These are phyloP conservation scores for Phyllosticta capitalensis DNA, from an alignment of 2,329 filamentous ascomycete genomes.

Conservation along the genomic window DNA sequence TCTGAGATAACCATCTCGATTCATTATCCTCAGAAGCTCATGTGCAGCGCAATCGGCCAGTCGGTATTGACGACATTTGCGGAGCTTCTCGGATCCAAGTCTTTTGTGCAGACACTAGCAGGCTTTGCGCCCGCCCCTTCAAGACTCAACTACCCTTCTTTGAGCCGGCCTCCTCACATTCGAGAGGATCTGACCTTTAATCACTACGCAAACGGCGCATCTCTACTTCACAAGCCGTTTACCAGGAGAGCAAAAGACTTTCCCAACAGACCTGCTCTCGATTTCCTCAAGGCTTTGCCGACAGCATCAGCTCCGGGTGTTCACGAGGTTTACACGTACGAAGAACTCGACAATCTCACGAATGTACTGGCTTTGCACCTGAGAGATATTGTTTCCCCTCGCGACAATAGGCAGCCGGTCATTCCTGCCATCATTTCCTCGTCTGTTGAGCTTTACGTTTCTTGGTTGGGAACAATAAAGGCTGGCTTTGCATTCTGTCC, in stretches of 20 bases:
- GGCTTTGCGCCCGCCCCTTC: neutral
- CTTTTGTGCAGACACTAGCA: neutral
- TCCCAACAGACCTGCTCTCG: conserved; percentile 4
- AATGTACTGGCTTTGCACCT: conserved; percentile 1
- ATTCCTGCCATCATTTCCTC: conserved; percentile 7
- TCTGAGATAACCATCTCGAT: neutral
- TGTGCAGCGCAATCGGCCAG: conserved; percentile 1
- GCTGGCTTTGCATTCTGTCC: conserved; percentile 72
- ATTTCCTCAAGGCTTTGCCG: conserved; percentile 4
- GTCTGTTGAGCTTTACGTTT: conserved; percentile 59
- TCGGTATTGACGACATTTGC: conserved; percentile 1
- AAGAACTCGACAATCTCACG: conserved; percentile 8
- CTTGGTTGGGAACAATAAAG: conserved; percentile 66
- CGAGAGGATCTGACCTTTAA: neutral
- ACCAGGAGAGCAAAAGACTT: conserved; percentile 1
- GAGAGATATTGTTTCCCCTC: neutral
- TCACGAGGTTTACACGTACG: conserved; percentile 4
- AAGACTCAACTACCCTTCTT: conserved; percentile 5
- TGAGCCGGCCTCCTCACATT: conserved; percentile 4
- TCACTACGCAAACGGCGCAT: neutral
- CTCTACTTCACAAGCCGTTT: conserved; percentile 4
- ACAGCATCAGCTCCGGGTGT: neutral
- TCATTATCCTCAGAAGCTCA: conserved; percentile 1
- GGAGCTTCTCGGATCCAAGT: neutral
- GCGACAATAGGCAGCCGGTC: neutral